phyloP scores from a whole-genome alignment of 1,284 basidiomycete species.

The Xerocomus amazonicus region DNA sequence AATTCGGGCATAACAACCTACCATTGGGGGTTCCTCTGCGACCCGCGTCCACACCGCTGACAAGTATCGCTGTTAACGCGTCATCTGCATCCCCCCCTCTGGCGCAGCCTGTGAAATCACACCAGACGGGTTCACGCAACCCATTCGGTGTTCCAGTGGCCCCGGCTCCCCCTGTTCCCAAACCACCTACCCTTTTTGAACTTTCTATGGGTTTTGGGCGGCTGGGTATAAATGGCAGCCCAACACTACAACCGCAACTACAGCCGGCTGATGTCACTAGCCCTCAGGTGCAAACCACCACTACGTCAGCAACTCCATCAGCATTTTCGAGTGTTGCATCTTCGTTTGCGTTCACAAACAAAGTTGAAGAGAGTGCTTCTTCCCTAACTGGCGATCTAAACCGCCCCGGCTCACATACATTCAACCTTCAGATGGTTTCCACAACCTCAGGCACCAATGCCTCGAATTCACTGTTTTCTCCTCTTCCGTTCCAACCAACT shows the following conservation, averaged over 20 bases:
- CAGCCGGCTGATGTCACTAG: conserved; percentile 22
- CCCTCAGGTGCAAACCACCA: conserved; percentile 1
- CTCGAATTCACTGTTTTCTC: conserved; percentile 49
- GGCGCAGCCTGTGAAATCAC: conserved; percentile 69
- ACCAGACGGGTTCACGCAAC: conserved; percentile 93
- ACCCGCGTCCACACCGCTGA: conserved; percentile 67
- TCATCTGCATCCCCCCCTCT: conserved; percentile 39
- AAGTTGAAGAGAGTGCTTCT: conserved; percentile 27
- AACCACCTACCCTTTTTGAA: conserved; percentile 79
- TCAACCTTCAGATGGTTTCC: conserved; percentile 38
- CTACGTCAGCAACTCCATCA: conserved; percentile 31
- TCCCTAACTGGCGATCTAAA: conserved; percentile 7
- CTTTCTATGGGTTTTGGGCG: conserved; percentile 54
- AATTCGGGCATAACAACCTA: conserved; percentile 13
- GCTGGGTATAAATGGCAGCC: conserved; percentile 19
- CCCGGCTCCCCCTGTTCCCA: conserved; percentile 67
- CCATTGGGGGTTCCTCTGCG: conserved; percentile 43
- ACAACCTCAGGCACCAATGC: conserved; percentile 42
- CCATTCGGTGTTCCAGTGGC: conserved; percentile 83
- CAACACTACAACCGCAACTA: conserved; percentile 29
- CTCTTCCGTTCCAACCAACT: conserved; percentile 41
- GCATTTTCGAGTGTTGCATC: conserved; percentile 68
- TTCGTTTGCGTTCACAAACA: conserved; percentile 52
- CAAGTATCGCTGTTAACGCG: conserved; percentile 32
- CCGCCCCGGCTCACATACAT: conserved; percentile 13